Evolutionary conservation across 1,284 basidiomycete genomes (phyloP), one percentile per base, ranked within the genome.

Genomic region (Melanopsichium pennsylvanicum): DNA sequence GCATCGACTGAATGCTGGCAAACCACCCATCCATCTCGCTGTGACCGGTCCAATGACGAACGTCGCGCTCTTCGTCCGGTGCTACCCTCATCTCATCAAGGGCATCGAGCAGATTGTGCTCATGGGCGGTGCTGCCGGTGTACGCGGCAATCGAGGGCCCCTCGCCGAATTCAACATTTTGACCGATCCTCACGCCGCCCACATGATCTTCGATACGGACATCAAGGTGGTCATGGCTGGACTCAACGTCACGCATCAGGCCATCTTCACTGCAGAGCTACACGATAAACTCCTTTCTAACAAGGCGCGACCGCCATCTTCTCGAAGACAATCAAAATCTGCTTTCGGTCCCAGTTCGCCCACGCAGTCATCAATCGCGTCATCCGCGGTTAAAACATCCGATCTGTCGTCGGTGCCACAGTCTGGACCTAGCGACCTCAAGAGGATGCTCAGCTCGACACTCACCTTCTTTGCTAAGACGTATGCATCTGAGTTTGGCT

Each of bases 11-110:
- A 56, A 51, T 34, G 21, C 54, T 4, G 54, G 62, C 33, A 56
- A 57, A 34, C 50, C 63, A 2, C 66, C 62, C 4, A 58, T 76
- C 23, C 63, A 70, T 32, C 39, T 77, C 5, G 72, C 67, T 2
- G 73, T 72, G 42, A 76, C 74, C 1, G 76, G 76, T n/a, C 73
- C 74, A 4, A 49, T 74, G 55, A 78, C 76, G 21, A 78, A 76
- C 31, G 61, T 71, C 15, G 75, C 75, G 29, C 63, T 76, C 26
- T 72, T 78, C 39, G 50, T 73, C 38, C 63, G 63, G 29, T 56
- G 60, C 45, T 72, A 70, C 37, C 67, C 72, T 10, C 60, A 69
- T 33, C 66, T 74, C 33, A 38, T 66, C 27, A 51, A 42, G 23
- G 70, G 72, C 7, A 68, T 76, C 37, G 66, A 68, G 26, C 59